Conservation (phyloP, 768 basidiomycete genomes). For the Termitomyces sp. region DNA sequence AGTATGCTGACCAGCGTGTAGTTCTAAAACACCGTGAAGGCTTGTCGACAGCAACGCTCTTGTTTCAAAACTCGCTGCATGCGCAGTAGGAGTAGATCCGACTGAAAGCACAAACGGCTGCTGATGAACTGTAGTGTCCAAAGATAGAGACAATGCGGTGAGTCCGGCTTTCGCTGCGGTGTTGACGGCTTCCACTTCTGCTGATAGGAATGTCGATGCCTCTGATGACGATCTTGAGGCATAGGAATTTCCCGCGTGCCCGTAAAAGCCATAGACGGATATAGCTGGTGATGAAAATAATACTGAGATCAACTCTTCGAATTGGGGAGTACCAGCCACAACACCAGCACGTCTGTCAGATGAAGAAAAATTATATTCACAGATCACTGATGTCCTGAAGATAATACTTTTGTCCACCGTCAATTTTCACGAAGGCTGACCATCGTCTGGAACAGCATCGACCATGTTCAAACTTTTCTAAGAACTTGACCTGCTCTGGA, state of each 20-base stretch:
- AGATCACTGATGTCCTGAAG: neutral
- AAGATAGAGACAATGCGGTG: constrained; percentile 33
- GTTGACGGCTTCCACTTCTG: constrained; percentile 69
- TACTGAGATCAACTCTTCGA: constrained; percentile 47
- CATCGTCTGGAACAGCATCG: constrained; percentile 41
- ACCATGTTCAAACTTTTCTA: constrained; percentile 54
- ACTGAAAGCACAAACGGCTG: constrained; percentile 68
- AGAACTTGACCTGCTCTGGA: constrained; percentile 58
- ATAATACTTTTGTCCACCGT: constrained; percentile 69
- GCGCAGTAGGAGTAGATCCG: constrained; percentile 85
- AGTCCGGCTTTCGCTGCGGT: constrained; percentile 53
- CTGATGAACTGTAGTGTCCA: constrained; percentile 25
- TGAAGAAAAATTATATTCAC: constrained; percentile 9
- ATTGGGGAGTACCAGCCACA: constrained; percentile 41
- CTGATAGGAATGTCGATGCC: constrained; percentile 59
- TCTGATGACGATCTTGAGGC: constrained; percentile 63
- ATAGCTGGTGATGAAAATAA: constrained; percentile 50
- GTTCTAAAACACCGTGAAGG: constrained; percentile 60
- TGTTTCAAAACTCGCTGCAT: constrained; percentile 58
- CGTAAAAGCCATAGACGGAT: constrained; percentile 78
- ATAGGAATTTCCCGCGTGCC: constrained; percentile 74
- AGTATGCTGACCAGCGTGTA: constrained; percentile 58
- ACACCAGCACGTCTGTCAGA: constrained; percentile 66
- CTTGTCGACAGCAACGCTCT: constrained; percentile 35
- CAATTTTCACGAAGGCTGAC: constrained; percentile 79